phyloP scores from a whole-genome alignment of 352 stramenopile species.

The Globisporangium barbulae region DNA sequence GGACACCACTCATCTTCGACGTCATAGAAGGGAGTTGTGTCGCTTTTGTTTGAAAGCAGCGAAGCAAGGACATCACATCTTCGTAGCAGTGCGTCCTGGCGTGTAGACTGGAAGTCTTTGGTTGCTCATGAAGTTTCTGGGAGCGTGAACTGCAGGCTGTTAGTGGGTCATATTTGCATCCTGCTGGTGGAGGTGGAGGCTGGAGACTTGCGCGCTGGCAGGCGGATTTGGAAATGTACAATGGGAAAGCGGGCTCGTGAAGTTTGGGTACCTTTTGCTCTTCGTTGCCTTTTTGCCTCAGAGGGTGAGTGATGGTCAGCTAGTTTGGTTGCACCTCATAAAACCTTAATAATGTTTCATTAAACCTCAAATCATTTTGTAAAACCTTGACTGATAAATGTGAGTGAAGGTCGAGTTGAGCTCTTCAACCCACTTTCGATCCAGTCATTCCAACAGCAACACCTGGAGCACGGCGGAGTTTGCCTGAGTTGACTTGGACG shows the following conservation, averaged over 20 bases:
- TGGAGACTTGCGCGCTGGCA: not conserved
- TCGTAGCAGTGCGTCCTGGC: too few species aligned
- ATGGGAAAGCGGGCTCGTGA: not conserved
- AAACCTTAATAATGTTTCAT: not conserved
- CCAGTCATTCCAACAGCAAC: not conserved
- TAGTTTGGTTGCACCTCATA: not conserved
- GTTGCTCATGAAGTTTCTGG: not conserved
- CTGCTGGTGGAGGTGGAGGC: not conserved
- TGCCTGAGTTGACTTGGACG: not conserved
- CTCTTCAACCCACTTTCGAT: not conserved
- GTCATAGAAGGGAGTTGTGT: not conserved
- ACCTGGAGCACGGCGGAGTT: not conserved
- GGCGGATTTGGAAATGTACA: constrained; percentile 4
- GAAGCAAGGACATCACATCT: not conserved
- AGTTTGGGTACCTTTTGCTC: not conserved
- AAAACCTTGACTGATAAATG: not conserved
- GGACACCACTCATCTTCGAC: not conserved
- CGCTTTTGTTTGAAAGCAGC: too few species aligned
- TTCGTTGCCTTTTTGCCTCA: too few species aligned
- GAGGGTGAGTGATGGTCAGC: not conserved
- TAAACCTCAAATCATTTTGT: not conserved
- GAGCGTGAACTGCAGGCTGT: not conserved
- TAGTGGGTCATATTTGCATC: not conserved
- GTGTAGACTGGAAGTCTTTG: not conserved
- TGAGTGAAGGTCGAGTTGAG: not conserved